A percentile compares a stretch with the other conserved stretches of the same genome.
Conservation (phyloP, 768 basidiomycete genomes). For the Roridomyces roridus region DNA sequence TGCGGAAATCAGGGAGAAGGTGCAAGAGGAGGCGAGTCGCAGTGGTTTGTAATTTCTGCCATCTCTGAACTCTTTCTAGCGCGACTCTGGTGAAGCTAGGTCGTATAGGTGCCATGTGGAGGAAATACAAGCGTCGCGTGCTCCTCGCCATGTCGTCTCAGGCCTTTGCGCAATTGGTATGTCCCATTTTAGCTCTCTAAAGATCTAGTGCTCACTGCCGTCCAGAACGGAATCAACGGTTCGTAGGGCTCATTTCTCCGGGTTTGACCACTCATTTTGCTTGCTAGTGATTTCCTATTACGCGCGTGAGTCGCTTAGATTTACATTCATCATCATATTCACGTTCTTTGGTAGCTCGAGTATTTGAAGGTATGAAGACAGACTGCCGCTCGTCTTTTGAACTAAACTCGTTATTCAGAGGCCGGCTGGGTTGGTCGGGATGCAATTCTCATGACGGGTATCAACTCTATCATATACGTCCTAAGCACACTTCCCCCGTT, state of each 20-base stretch:
- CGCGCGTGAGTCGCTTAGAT: constrained; percentile 66
- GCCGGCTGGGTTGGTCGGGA: constrained; percentile 96
- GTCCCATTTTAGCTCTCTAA: constrained; percentile 2
- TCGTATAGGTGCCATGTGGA: constrained; percentile 88
- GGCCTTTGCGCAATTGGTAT: constrained; percentile 90
- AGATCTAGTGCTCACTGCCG: background rate
- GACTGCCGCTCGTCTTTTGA: background rate
- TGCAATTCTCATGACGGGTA: constrained; percentile 94
- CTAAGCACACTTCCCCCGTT: constrained; percentile 85
- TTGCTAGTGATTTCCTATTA: constrained; percentile 90
- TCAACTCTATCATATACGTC: constrained; percentile 85
- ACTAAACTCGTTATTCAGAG: constrained; percentile 50
- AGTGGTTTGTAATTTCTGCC: background rate
- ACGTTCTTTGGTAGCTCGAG: constrained; percentile 59
- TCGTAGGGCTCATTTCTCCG: constrained; percentile 28
- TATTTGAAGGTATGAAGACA: constrained; percentile 79
- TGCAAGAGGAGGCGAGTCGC: constrained; percentile 67
- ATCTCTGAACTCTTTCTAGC: constrained; percentile 45
- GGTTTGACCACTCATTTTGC: background rate
- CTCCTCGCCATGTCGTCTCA: constrained; percentile 95
- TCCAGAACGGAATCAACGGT: constrained; percentile 95
- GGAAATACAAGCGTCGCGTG: constrained; percentile 83
- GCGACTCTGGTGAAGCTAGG: constrained; percentile 75
- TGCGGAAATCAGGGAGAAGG: constrained; percentile 85
- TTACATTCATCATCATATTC: constrained; percentile 6